A percentile compares a stretch with the other conserved stretches of the same genome.
phyloP scores from a whole-genome alignment of 2,329 filamentous ascomycete genomes.

The Zopfia rhizophila region DNA sequence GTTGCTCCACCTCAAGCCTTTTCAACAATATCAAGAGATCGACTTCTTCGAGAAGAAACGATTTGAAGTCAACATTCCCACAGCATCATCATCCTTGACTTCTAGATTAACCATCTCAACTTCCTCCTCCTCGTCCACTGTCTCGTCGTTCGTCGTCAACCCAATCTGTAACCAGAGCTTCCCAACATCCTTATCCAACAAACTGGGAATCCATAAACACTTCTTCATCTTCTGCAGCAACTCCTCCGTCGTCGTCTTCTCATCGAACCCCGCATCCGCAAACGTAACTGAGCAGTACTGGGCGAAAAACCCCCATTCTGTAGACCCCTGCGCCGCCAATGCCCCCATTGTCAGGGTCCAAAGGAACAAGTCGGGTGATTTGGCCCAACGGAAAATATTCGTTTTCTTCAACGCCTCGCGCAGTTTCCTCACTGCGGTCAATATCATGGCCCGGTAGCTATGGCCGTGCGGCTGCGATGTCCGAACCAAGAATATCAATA shows the following conservation, averaged over 20 bases:
- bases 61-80: slow-evolving; percentile 28
- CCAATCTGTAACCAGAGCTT: slow-evolving; percentile 32
- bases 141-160: slow-evolving; percentile 23
- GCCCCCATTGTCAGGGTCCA: slow-evolving; percentile 45
- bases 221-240: slow-evolving; percentile 28
- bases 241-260: slow-evolving; percentile 21
- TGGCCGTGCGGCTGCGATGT: slow-evolving; percentile 31
- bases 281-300: slow-evolving; percentile 27
- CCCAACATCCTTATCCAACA: slow-evolving; percentile 32
- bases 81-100: slow-evolving; percentile 25
- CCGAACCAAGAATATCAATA: slow-evolving; percentile 38
- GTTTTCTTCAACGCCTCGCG: slow-evolving; percentile 24
- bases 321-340: slow-evolving; percentile 30
- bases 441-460: slow-evolving; percentile 23
- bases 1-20: too few relatives aligned
- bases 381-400: slow-evolving; percentile 31
- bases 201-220: slow-evolving; percentile 33
- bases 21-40: too few relatives aligned
- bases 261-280: slow-evolving; percentile 18
- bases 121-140: slow-evolving; percentile 11
- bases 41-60: slow-evolving; percentile 27
- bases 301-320: slow-evolving; percentile 28
- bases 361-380: slow-evolving; percentile 33
- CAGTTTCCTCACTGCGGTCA: slow-evolving; percentile 35
- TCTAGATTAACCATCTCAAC: slow-evolving; percentile 12